Evolutionary conservation across 1,284 basidiomycete genomes (phyloP).

Genomic region (Sanghuangporus weigelae): DNA sequence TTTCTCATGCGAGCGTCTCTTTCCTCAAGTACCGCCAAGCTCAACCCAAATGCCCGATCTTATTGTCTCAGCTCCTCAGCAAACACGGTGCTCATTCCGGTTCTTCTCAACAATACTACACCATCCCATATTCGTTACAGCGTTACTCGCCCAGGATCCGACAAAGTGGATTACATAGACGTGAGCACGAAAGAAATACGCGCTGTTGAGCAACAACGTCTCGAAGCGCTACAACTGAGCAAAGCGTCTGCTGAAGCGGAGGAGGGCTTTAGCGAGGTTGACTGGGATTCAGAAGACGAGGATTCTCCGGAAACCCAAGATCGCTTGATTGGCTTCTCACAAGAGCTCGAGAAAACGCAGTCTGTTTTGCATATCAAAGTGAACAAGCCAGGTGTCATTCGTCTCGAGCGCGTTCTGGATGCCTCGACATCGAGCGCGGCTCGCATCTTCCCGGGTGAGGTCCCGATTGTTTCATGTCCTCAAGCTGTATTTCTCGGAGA

Average conservation of each 20-base stretch:
- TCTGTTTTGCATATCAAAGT: constrained; percentile 69
- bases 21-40: constrained; percentile 59
- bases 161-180: constrained; percentile 50
- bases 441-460: constrained; percentile 58
- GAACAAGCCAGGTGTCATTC: constrained; percentile 64
- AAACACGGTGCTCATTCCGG: constrained; percentile 61
- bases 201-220: constrained; percentile 53
- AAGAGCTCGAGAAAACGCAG: constrained; percentile 61
- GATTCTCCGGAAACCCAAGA: constrained; percentile 50
- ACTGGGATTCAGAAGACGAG: constrained; percentile 33
- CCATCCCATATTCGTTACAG: constrained; percentile 73
- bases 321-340: constrained; percentile 28
- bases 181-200: constrained; percentile 62
- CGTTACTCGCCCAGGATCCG: constrained; percentile 61
- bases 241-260: constrained; percentile 32
- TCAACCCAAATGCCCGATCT: constrained; percentile 65
- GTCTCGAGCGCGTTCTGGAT: constrained; percentile 71
- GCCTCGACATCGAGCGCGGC: constrained; percentile 61
- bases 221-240: constrained; percentile 44
- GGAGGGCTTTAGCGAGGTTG: constrained; percentile 11
- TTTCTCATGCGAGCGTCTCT: neutral
- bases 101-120: constrained; percentile 90
- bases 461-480: constrained; percentile 81
- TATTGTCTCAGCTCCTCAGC: constrained; percentile 65
- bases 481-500: constrained; percentile 59